phyloP scores from a whole-genome alignment of 106 monocot species.

The Dioscorea alata region DNA sequence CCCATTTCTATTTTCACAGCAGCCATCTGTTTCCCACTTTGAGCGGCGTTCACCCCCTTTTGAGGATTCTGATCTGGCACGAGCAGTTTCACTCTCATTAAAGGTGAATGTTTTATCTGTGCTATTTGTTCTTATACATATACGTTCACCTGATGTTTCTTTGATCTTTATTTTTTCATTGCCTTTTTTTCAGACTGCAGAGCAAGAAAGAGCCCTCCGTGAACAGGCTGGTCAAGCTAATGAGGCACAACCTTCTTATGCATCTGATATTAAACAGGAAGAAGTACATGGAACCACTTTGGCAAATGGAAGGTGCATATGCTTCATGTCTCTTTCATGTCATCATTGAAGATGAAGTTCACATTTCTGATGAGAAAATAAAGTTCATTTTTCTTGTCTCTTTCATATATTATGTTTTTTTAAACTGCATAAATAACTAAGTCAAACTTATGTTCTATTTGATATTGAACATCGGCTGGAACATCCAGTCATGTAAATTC shows the following conservation, averaged over 20 bases:
- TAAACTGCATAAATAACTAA: background rate
- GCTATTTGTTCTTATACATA: background rate
- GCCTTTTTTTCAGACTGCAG: slow-evolving; percentile 37
- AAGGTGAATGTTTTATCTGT: slow-evolving; percentile 19
- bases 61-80: slow-evolving; percentile 30
- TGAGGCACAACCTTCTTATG: slow-evolving; percentile 27
- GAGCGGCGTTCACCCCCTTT: slow-evolving; percentile 12
- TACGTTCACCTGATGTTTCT: background rate
- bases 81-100: slow-evolving; percentile 51
- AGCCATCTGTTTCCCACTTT: slow-evolving; percentile 6
- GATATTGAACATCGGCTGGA: slow-evolving; percentile 1
- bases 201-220: slow-evolving; percentile 35
- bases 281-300: slow-evolving; percentile 8
- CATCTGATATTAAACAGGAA: slow-evolving; percentile 22
- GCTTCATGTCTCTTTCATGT: background rate
- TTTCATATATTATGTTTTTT: background rate
- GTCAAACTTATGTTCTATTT: background rate
- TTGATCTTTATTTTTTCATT: background rate
- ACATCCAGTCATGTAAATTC: slow-evolving; percentile 21
- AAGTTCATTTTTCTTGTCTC: no score
- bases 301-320: slow-evolving; percentile 47
- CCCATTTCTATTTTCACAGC: slow-evolving; percentile 9
- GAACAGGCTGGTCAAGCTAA: slow-evolving; percentile 16
- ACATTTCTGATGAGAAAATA: no score
- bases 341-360: no score